Evolutionary conservation across 1,139 yeast species (phyloP).

Genomic region (Casaregolazyma lundiana): DNA sequence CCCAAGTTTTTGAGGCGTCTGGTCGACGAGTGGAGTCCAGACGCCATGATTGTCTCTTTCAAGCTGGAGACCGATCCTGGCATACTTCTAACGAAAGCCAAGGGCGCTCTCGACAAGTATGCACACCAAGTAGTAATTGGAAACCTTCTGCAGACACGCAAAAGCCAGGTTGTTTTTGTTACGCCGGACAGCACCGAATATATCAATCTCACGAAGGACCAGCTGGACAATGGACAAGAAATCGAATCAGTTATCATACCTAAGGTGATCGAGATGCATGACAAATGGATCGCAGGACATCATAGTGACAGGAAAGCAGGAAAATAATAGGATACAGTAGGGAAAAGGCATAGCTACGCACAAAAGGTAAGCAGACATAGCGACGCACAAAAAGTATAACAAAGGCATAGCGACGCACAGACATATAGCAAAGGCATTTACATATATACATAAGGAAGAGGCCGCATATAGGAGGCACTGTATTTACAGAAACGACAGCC

Average conservation of each 20-base stretch:
- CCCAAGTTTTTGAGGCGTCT: constrained; percentile 86
- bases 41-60: constrained; percentile 91
- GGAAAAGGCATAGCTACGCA: too few species aligned
- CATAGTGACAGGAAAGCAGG: neutral
- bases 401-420: neutral
- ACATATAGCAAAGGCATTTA: neutral
- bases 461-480: too few species aligned
- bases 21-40: constrained; percentile 93
- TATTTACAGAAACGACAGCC: constrained; percentile 65
- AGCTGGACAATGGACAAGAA: constrained; percentile 43
- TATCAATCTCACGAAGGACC: constrained; percentile 47
- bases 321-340: too few species aligned
- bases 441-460: constrained; percentile 2
- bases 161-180: constrained; percentile 83
- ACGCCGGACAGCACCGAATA: constrained; percentile 46
- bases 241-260: constrained; percentile 80
- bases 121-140: constrained; percentile 95
- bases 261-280: constrained; percentile 58
- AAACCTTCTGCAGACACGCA: constrained; percentile 83
- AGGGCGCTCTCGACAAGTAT: constrained; percentile 73
- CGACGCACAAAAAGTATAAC: too few species aligned
- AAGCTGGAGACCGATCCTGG: constrained; percentile 84
- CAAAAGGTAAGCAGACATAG: too few species aligned
- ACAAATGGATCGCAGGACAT: constrained; percentile 46
- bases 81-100: constrained; percentile 70